These are phyloP conservation scores for Cenococcum geophilum DNA, from an alignment of 495 filamentous ascomycete genomes.

Conservation along the genomic window DNA sequence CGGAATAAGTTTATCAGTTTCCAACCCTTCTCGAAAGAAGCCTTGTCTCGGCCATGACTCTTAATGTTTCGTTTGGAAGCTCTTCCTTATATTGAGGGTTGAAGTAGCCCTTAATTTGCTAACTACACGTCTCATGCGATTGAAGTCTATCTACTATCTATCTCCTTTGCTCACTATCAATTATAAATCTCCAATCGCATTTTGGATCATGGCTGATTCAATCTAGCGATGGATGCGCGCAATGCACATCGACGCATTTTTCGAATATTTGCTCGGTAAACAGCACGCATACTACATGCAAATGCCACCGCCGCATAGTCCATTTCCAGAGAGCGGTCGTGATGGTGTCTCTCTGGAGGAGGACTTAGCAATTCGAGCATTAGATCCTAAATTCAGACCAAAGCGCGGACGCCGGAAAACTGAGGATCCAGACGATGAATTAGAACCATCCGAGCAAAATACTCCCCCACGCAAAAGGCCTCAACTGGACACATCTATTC, in stretches of 20 bases:
- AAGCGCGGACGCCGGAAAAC: constrained; percentile 81
- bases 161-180: background rate
- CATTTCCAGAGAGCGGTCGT: constrained; percentile 60
- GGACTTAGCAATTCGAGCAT: constrained; percentile 81
- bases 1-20: too few species aligned
- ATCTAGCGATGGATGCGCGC: constrained; percentile 91
- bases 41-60: too few species aligned
- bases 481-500: constrained; percentile 60
- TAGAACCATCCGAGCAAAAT: constrained; percentile 42
- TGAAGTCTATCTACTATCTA: background rate
- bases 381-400: constrained; percentile 84
- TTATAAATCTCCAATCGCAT: background rate
- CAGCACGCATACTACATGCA: constrained; percentile 78
- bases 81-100: too few species aligned
- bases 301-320: constrained; percentile 57
- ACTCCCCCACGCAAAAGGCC: constrained; percentile 54
- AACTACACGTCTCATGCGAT: too few species aligned
- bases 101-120: too few species aligned
- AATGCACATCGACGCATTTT: constrained; percentile 96
- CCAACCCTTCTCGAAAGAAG: too few species aligned
- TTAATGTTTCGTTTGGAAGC: too few species aligned
- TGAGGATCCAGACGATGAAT: constrained; percentile 61
- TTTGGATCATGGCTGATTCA: constrained; percentile 7
- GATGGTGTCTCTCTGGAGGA: constrained; percentile 89
- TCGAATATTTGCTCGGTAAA: constrained; percentile 80